Evolutionary conservation across 768 basidiomycete species (phyloP).

Genomic region (Panaeolus cyanescens): DNA sequence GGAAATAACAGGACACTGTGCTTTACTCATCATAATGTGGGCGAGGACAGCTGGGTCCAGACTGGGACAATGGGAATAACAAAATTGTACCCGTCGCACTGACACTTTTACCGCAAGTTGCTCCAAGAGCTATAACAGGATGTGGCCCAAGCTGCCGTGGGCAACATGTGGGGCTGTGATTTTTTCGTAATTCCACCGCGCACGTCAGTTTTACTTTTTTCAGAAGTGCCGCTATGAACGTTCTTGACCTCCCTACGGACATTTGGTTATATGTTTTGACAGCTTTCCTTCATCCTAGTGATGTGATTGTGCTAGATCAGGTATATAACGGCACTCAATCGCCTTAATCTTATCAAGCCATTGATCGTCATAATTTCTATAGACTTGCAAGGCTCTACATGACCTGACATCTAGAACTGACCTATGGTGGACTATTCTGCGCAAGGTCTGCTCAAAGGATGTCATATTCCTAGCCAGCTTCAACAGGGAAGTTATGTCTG

Average conservation of each 20-base stretch:
- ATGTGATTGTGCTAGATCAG: background rate
- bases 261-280: background rate
- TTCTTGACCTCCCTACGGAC: background rate
- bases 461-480: background rate
- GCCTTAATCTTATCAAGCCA: no score
- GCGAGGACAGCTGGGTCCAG: no score
- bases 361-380: no score
- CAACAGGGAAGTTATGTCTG: background rate
- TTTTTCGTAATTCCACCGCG: background rate
- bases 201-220: background rate
- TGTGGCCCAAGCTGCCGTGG: background rate
- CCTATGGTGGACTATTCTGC: background rate
- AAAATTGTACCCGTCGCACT: background rate
- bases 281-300: background rate
- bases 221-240: background rate
- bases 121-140: background rate
- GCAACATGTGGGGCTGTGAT: slow-evolving; percentile 1
- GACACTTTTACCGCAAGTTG: background rate
- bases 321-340: background rate
- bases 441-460: background rate
- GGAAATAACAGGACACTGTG: no score
- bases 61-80: no score
- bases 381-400: background rate
- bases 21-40: no score
- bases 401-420: background rate